Evolutionary conservation across 352 stramenopile species (phyloP), one percentile per base, ranked within the genome.

Genomic region (Blastocystis sp.): DNA sequence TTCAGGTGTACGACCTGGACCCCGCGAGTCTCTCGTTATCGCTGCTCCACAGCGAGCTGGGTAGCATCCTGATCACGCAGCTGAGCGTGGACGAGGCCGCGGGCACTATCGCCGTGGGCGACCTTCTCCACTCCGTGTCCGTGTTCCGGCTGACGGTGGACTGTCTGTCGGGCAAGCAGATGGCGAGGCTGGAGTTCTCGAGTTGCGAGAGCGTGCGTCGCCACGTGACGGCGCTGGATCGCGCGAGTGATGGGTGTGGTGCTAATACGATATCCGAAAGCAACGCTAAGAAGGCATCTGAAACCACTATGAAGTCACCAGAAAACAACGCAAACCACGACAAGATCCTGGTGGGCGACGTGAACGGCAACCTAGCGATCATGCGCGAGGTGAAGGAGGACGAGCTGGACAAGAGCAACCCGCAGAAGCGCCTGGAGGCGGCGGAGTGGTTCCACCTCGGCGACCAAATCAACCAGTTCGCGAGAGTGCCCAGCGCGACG

Each of bases 381-480:
- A 66, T 85, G 74, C 10, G 13, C 19, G 29, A 69, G 50, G 61
- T 51, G 59, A 39, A 69, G 41, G 74, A 85, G 10, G 45, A 24
- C 26, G 74, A 85, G 31, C 50, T 85, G 4, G 74, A 85, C 45
- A 29, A 33, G 31, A 59, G n/a, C 21, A 85, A 85, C 45, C 74
- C 74, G 1, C 74, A 85, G 51, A 66, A 67, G 26, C 45, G n/a
- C 33, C n/a, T 85, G 21, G 60, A 45, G 35, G 6, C 21, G 16
- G 21, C 29, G 24, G 74, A 85, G 51, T 85, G 50, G 74, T 67
- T 85, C 50, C 74, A 85, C 45, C 29, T 85, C 2, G 50, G 70
- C 41, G 74, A 85, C 55, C 74, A 85, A n/a, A n/a, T 85, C 3
- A 85, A 85, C 45, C 74, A 59, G 0, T 66, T 85, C 24, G 74